phyloP scores from a whole-genome alignment of 164 flowering plant genomes.

The Umbellularia californica region DNA sequence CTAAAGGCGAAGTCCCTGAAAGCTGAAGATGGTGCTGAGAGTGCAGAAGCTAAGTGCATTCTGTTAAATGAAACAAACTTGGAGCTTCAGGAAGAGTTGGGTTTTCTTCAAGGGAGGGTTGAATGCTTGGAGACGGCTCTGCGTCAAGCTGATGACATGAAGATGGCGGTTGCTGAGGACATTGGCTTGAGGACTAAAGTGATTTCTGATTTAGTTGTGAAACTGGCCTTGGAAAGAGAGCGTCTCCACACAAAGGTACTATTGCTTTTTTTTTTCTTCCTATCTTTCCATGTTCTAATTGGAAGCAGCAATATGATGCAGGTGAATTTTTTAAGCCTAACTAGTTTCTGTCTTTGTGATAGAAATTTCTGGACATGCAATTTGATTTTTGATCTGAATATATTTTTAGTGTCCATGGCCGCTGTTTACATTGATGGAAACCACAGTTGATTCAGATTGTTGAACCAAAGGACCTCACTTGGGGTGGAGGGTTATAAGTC shows the following conservation, averaged over 20 bases:
- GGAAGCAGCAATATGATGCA: background rate
- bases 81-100: slow-evolving; percentile 50
- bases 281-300: background rate
- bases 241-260: slow-evolving; percentile 82
- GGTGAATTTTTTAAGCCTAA: background rate
- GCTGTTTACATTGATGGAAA: no score
- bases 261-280: background rate
- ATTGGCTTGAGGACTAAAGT: slow-evolving; percentile 50
- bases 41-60: slow-evolving; percentile 44
- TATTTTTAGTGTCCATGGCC: no score
- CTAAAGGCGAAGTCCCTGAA: slow-evolving; percentile 35
- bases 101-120: slow-evolving; percentile 40
- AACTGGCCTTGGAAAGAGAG: slow-evolving; percentile 77
- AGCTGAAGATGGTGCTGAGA: slow-evolving; percentile 48
- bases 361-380: background rate
- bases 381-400: no score
- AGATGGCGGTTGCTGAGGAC: slow-evolving; percentile 55
- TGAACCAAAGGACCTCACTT: no score
- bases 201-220: slow-evolving; percentile 59
- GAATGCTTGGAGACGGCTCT: slow-evolving; percentile 58
- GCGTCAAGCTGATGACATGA: slow-evolving; percentile 55
- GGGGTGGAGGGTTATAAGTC: no score
- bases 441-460: no score
- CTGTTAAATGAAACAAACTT: slow-evolving; percentile 40
- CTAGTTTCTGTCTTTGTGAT: background rate